Base-by-base conservation (phyloP, 2,329 filamentous ascomycete genomes). In the Calonectria pseudoturangicola region DNA sequence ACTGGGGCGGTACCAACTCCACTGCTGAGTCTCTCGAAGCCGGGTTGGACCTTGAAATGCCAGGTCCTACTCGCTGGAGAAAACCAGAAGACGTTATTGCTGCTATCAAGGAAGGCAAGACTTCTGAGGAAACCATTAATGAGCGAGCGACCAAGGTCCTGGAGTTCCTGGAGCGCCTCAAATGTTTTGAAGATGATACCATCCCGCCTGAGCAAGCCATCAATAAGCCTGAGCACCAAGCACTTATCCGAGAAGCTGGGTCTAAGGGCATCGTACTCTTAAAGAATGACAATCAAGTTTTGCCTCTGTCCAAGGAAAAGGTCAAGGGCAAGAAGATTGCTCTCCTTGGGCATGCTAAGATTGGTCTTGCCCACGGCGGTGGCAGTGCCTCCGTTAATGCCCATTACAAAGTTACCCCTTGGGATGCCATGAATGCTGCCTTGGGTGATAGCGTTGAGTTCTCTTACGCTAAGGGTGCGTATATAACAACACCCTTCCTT, bases 221-320 rank as follows among this genome's bases (percentile, higher is more conserved):
- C 68, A 77, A 83, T 56, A 80, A 78, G 67, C 83, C 82, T 12
- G 82, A 85, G 68, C 78, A 82, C 25, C 79, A 74, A 13, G 76
- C 79, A 18, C 66, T 81, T 10, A 81, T 81, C n/a, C 74, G 80
- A 27, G 80, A 81, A 58, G 80, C 78, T 41, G 80, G 80, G 16
- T 77, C 80, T 9, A 90, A 93, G 80, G 92, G 92, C 0, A 81
- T 93, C 30, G 92, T 91, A 0, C 83, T 93, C 13, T 82, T 93
- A 63, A 93, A 93, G 82, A 93, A 93, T 75, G 87, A 92, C 71
- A 86, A 87, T 5, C 83, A 83, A 4, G 81, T 92, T 15, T 83
- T 93, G 18, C 92, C 92, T 4, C 88, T 93, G 75, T 85, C 88
- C 3, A 80, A 75, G 41, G 79, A 81, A 0, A 79, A 79, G 70